Evolutionary conservation across 2,329 filamentous ascomycete genomes (phyloP).

Genomic region (Orbilia blumenaviensis): DNA sequence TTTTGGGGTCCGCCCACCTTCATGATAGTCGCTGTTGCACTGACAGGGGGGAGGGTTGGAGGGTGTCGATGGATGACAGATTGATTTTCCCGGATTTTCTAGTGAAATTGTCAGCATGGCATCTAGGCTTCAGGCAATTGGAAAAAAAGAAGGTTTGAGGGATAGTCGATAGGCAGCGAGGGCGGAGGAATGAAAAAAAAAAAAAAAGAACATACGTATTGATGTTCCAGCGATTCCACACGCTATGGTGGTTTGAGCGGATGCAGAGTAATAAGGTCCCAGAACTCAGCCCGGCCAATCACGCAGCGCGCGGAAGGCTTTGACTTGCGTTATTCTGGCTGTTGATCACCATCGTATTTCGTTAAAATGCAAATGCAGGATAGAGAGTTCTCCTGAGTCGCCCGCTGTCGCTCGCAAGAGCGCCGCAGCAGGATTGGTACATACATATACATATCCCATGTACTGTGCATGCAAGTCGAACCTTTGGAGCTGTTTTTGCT

Average conservation of each 20-base stretch:
- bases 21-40: conserved; percentile 22
- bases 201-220: conserved; percentile 5
- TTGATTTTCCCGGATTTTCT: conserved; percentile 30
- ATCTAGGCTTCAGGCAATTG: background rate
- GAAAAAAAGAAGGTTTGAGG: background rate
- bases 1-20: background rate
- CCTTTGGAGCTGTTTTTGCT: background rate
- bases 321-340: conserved; percentile 46
- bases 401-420: conserved; percentile 23
- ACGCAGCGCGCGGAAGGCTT: background rate
- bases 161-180: conserved; percentile 14
- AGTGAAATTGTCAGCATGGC: conserved; percentile 13
- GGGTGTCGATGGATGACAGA: conserved; percentile 23
- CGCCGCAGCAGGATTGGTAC: conserved; percentile 20
- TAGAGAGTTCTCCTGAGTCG: conserved; percentile 4
- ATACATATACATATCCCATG: conserved; percentile 17
- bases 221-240: background rate
- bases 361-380: conserved; percentile 25
- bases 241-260: conserved; percentile 15
- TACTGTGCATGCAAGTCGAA: background rate
- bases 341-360: conserved; percentile 42
- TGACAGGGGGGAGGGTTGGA: conserved; percentile 24
- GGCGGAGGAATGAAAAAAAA: background rate
- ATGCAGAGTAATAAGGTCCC: conserved; percentile 33
- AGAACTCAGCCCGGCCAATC: conserved; percentile 41